Evolutionary conservation across 179 eudicot genomes (phyloP), one percentile per base, ranked within the genome.

Genomic region (Pouteria campechiana): DNA sequence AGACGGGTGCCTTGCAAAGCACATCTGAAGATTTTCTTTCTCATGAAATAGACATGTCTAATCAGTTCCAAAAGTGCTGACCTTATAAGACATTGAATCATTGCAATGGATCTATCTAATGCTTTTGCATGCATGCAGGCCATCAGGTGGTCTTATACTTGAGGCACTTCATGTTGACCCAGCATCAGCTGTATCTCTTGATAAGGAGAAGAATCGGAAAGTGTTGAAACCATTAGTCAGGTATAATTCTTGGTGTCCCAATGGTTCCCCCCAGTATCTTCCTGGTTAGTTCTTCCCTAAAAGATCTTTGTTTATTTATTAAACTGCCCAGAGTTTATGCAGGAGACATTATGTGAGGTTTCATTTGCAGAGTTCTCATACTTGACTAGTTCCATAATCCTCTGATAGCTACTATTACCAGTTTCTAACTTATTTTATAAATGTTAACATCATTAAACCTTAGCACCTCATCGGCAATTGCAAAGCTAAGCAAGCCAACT

Each of bases 101-200:
- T 24, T 14, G 34, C 39, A 32, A 40, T 45, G 24, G 32, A 25
- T 46, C 50, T 42, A 19, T 47, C 70, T 76, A 44, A 74, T 60
- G 53, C 55, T 63, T 54, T 12, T 57, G 19, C 37, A 70, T 65
- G 72, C 56, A 44, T 85, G 84, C 98, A 90, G 98, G 87, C 78
- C 82, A 35, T 48, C 73, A 18, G 53, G 95, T 41, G 92, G 73
- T 68, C 72, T 48, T 27, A 90, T 90, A 37, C 95, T 90, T 37
- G 98, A 90, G 81, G 98, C 98, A 9, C 55, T 90, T 39, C 94
- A 90, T 69, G 63, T 77, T 30, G 98, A 90, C 66, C 96, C 98
- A 54, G 96, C 98, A 50, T 82, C 98, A 46, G 90, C 87, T 61
- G 85, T 84, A 50, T 70, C 96, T 32, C 57, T 68, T 67, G 98